phyloP scores from a whole-genome alignment of 2,329 filamentous ascomycete species.

The Penicillium sp. region DNA sequence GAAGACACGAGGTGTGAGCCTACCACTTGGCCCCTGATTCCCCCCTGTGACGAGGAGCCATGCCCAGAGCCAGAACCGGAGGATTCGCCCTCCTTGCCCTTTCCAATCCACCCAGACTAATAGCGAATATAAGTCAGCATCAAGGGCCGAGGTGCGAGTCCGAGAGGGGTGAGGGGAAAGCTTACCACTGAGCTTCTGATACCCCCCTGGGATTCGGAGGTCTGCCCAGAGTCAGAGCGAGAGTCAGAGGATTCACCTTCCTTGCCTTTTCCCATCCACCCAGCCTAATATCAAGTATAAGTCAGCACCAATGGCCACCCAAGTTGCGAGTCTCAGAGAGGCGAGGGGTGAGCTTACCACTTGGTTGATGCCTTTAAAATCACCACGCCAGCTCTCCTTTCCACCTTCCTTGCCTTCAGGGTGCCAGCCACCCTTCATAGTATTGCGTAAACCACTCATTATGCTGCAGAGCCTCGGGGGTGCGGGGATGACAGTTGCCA shows the following conservation, averaged over 20 bases:
- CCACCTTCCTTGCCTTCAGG: constrained; percentile 54
- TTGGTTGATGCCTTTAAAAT: constrained; percentile 59
- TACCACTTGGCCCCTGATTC: constrained; percentile 48
- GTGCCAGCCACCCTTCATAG: constrained; percentile 56
- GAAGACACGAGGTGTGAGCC: constrained; percentile 24
- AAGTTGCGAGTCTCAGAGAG: constrained; percentile 6
- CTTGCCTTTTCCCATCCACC: constrained; percentile 59
- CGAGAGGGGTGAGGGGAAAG: constrained; percentile 9
- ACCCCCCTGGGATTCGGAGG: background rate
- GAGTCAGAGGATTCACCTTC: constrained; percentile 39
- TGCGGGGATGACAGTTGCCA: constrained; percentile 3
- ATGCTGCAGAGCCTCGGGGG: constrained; percentile 6
- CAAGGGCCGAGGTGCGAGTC: constrained; percentile 11
- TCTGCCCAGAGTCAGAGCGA: background rate
- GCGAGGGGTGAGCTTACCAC: constrained; percentile 44
- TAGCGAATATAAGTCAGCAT: constrained; percentile 13
- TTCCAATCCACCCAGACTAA: constrained; percentile 60
- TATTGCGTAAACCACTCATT: constrained; percentile 51
- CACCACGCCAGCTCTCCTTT: constrained; percentile 55
- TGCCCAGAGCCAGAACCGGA: background rate
- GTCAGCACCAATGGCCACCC: constrained; percentile 14
- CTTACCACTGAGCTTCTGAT: constrained; percentile 47
- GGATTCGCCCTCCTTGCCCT: constrained; percentile 49
- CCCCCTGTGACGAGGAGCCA: background rate
- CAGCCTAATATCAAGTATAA: constrained; percentile 45